These are phyloP conservation scores for Pseudogymnoascus sp. DNA, from an alignment of 2,329 filamentous ascomycete genomes.

Conservation along the genomic window DNA sequence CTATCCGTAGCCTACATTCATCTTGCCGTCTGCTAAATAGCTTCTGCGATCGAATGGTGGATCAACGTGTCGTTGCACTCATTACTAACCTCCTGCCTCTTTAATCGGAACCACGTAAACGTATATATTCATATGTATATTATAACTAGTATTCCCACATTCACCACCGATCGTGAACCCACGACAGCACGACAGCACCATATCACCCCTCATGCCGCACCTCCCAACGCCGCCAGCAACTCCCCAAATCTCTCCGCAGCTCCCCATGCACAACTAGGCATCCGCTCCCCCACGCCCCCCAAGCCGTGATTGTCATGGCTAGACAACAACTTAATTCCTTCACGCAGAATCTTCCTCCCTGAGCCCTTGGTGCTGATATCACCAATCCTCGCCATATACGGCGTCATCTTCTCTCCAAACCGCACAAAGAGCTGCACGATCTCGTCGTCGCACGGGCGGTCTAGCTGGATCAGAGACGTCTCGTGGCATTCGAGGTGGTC, in stretches of 20 bases:
- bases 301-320: background rate
- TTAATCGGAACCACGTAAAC: background rate
- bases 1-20: background rate
- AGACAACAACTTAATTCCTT: conserved; percentile 12
- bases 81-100: background rate
- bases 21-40: background rate
- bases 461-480: conserved; percentile 15
- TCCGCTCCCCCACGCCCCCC: background rate
- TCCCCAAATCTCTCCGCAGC: conserved; percentile 1
- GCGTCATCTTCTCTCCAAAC: conserved; percentile 13
- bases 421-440: conserved; percentile 15
- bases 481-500: conserved; percentile 7
- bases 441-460: conserved; percentile 17
- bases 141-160: background rate
- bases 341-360: conserved; percentile 12
- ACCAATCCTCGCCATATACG: conserved; percentile 15
- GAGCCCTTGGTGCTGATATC: conserved; percentile 11
- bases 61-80: background rate
- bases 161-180: background rate
- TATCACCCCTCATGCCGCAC: background rate
- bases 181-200: background rate
- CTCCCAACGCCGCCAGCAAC: background rate
- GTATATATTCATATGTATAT: background rate
- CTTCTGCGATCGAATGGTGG: background rate
- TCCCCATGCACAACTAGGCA: background rate